A percentile compares a stretch with the other conserved stretches of the same genome.
Conservation (phyloP, 192 early-diverging fungal genomes). For the Dimargaris xerosporica region DNA sequence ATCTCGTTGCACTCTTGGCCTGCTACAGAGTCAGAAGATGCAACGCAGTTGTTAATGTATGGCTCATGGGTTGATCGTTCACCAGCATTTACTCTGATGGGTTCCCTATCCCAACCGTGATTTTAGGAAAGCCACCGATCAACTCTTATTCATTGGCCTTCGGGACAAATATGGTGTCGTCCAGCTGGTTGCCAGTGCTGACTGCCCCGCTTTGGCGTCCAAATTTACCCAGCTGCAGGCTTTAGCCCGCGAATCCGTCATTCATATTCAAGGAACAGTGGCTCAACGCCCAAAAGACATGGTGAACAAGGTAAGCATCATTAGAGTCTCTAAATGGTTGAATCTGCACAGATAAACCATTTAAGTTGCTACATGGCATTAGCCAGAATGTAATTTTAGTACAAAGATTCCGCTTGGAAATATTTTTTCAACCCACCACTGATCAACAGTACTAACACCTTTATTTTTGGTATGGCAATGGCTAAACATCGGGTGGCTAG, state of each 20-base stretch:
- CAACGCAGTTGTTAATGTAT: neutral
- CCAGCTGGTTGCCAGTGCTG: constrained; percentile 43
- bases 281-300: constrained; percentile 32
- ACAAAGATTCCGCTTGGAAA: neutral
- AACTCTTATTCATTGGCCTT: constrained; percentile 60
- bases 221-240: too few relatives aligned
- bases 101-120: constrained; percentile 10
- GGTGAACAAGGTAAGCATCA: constrained; percentile 23
- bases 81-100: neutral
- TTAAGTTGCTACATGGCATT: neutral
- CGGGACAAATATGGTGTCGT: constrained; percentile 60
- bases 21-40: neutral
- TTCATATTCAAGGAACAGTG: constrained; percentile 51
- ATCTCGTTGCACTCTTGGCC: constrained; percentile 1
- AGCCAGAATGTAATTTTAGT: neutral
- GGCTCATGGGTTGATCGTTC: neutral
- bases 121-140: constrained; percentile 46
- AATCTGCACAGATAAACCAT: neutral
- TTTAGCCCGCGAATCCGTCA: constrained; percentile 57
- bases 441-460: neutral
- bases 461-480: neutral
- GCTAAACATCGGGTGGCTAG: neutral
- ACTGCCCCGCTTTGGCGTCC: too few relatives aligned
- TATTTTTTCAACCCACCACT: constrained; percentile 2
- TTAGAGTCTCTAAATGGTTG: neutral